phyloP scores from a whole-genome alignment of 2,329 filamentous ascomycete genomes.

The Calonectria montana region DNA sequence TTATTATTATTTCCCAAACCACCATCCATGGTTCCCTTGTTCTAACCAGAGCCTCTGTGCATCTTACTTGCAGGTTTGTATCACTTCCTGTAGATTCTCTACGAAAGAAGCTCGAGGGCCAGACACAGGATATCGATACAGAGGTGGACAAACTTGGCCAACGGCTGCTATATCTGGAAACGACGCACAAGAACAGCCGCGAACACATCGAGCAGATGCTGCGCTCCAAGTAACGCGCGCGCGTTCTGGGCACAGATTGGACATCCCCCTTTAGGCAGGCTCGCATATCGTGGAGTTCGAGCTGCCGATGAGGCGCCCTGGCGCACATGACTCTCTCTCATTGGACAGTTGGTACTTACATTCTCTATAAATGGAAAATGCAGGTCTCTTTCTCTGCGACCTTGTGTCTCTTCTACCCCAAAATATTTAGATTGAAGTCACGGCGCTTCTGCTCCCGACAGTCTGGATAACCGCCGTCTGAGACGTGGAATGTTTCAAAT shows the following conservation, averaged over 20 bases:
- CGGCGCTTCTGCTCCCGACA: neutral
- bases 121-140: constrained; percentile 79
- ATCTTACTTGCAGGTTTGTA: constrained; percentile 77
- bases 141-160: constrained; percentile 88
- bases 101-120: constrained; percentile 78
- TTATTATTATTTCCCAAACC: neutral
- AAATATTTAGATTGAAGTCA: neutral
- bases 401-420: neutral
- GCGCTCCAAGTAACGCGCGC: constrained; percentile 54
- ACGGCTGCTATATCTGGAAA: constrained; percentile 92
- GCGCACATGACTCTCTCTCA: neutral
- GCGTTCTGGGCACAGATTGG: neutral
- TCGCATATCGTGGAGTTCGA: neutral
- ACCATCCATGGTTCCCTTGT: neutral
- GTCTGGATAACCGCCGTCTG: neutral
- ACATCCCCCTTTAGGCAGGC: neutral
- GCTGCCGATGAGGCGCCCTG: constrained; percentile 5
- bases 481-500: constrained; percentile 17
- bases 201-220: constrained; percentile 93
- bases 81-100: constrained; percentile 78
- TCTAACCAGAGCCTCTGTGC: constrained; percentile 19
- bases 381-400: neutral
- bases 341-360: constrained; percentile 7
- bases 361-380: constrained; percentile 6
- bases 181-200: constrained; percentile 93